These are phyloP conservation scores for Suhomyces kilbournensis DNA, from an alignment of 805 yeast genomes.

Conservation along the genomic window DNA sequence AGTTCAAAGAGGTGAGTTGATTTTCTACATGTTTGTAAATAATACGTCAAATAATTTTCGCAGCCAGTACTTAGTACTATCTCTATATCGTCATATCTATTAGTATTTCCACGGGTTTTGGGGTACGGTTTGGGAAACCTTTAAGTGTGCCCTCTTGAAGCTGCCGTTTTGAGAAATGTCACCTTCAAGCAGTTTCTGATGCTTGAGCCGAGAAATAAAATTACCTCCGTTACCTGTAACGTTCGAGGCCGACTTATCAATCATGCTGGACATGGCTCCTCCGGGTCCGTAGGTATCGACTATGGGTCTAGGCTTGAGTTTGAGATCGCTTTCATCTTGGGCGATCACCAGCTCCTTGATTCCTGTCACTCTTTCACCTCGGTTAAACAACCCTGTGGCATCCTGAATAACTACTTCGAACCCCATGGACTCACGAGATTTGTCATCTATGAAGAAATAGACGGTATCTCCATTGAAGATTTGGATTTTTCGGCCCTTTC, in stretches of 20 bases:
- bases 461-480: conserved; percentile 65
- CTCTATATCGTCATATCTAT: background rate
- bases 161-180: conserved; percentile 14
- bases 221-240: conserved; percentile 22
- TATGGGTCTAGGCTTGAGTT: conserved; percentile 24
- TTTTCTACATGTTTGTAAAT: background rate
- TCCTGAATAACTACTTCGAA: conserved; percentile 55
- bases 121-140: conserved; percentile 3
- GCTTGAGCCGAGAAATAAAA: conserved; percentile 26
- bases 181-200: conserved; percentile 21
- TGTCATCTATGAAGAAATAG: conserved; percentile 61
- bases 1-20: background rate
- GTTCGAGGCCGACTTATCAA: conserved; percentile 1
- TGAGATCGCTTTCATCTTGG: conserved; percentile 26
- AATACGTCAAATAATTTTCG: background rate
- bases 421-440: conserved; percentile 49
- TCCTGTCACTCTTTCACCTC: conserved; percentile 31
- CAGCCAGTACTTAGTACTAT: background rate
- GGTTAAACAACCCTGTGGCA: conserved; percentile 60
- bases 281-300: conserved; percentile 10
- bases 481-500: conserved; percentile 59
- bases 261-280: conserved; percentile 1
- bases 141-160: conserved; percentile 10
- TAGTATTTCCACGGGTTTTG: conserved; percentile 3
- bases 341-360: background rate